Conservation (phyloP, 208 protist genomes). For the Trypanosoma conorhini region DNA sequence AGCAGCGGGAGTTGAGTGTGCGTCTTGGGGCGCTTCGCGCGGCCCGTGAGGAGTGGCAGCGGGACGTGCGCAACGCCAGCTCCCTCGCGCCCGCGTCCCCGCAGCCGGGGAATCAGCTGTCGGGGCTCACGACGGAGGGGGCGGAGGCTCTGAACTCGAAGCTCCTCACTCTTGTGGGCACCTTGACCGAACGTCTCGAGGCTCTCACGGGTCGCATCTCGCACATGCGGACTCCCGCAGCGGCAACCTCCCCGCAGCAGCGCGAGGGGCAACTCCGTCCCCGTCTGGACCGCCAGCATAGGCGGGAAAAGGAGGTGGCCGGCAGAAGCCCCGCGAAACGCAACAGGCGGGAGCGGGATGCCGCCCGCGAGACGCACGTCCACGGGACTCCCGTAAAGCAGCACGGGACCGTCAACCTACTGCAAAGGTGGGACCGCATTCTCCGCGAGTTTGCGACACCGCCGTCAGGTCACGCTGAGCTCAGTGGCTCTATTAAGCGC, state of each 20-base stretch:
- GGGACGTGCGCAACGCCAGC: slow-evolving; percentile 14
- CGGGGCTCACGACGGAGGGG: not conserved
- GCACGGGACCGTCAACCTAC: not conserved
- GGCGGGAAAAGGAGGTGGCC: not conserved
- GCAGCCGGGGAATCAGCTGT: not conserved
- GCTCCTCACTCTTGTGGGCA: slow-evolving; percentile 21
- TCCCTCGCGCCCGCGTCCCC: not conserved
- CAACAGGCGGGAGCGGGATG: not conserved
- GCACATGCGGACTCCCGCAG: not conserved
- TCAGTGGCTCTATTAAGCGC: slow-evolving; percentile 14
- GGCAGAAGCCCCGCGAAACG: not conserved
- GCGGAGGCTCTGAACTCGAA: slow-evolving; percentile 11
- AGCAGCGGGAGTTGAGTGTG: slow-evolving; percentile 15
- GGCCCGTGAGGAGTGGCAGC: slow-evolving; percentile 38
- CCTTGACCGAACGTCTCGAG: slow-evolving; percentile 38
- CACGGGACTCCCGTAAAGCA: not conserved
- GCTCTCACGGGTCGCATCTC: slow-evolving; percentile 19
- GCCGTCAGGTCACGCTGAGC: not conserved
- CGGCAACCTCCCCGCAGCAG: not conserved
- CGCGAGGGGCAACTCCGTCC: not conserved
- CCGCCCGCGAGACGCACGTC: not conserved
- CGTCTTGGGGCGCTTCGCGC: slow-evolving; percentile 29
- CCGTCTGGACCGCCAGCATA: not conserved
- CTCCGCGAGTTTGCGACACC: slow-evolving; percentile 15
- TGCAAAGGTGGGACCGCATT: slow-evolving; percentile 31